phyloP scores from a whole-genome alignment of 352 stramenopile species.

The Ophiocytium majus region DNA sequence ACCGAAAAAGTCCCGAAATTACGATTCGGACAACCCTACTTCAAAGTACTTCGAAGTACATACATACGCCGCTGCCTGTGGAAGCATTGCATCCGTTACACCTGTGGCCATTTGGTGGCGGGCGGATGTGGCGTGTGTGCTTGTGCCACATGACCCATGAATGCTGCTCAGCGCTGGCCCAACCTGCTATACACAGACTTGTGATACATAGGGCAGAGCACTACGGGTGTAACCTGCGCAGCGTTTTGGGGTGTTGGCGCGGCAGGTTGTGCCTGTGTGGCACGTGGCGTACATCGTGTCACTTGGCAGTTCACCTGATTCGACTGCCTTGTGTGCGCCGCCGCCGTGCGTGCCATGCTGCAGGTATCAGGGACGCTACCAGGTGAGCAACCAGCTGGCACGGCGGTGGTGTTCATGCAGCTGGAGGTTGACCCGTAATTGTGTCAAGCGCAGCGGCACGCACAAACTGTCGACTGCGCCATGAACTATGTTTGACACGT shows the following conservation, averaged over 20 bases:
- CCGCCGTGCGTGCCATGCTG: not conserved
- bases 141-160: no score
- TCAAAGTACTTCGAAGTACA: no score
- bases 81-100: no score
- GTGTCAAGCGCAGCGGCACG: no score
- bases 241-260: not conserved
- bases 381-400: not conserved
- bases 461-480: no score
- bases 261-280: not conserved
- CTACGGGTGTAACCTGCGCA: not conserved
- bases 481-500: not conserved
- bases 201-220: not conserved
- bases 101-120: no score
- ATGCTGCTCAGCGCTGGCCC: no score
- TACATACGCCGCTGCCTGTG: no score
- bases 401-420: not conserved
- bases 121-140: no score
- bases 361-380: conserved; percentile 11
- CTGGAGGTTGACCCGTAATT: not conserved
- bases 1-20: no score
- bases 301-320: not conserved
- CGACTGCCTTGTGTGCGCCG: not conserved
- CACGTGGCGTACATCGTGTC: not conserved
- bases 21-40: no score
- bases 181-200: not conserved